A percentile compares a stretch with the other conserved stretches of the same genome.
These are phyloP conservation scores for Kodamaea anthophila DNA, from an alignment of 1,139 yeast species.

Conservation along the genomic window DNA sequence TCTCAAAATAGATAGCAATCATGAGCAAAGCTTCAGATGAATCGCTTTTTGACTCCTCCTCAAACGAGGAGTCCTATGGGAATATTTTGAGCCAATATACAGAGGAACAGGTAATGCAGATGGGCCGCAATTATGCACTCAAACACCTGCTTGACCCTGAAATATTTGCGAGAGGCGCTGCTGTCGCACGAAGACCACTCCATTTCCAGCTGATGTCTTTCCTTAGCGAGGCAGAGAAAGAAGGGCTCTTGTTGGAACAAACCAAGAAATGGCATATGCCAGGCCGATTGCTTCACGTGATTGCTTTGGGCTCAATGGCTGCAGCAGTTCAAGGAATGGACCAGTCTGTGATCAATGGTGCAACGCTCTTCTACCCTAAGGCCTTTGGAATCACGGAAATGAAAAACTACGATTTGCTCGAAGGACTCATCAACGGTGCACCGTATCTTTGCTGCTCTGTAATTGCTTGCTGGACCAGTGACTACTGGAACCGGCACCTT, in stretches of 20 bases:
- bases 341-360: constrained; percentile 82
- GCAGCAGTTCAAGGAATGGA: constrained; percentile 94
- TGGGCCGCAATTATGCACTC: constrained; percentile 66
- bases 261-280: constrained; percentile 69
- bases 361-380: constrained; percentile 61
- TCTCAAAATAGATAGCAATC: too few relatives aligned
- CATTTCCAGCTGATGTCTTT: constrained; percentile 54
- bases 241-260: constrained; percentile 46
- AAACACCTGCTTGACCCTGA: constrained; percentile 59
- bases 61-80: not conserved
- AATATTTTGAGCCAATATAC: constrained; percentile 60
- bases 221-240: constrained; percentile 52
- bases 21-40: too few relatives aligned
- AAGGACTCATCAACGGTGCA: constrained; percentile 73
- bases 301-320: constrained; percentile 74
- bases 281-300: constrained; percentile 49
- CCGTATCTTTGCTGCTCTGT: constrained; percentile 70
- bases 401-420: constrained; percentile 56
- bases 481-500: constrained; percentile 52
- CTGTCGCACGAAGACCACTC: constrained; percentile 62
- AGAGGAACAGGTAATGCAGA: constrained; percentile 57
- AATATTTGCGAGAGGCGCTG: constrained; percentile 66
- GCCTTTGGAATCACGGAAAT: constrained; percentile 33
- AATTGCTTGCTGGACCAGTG: constrained; percentile 70
- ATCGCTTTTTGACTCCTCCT: not conserved